These are phyloP conservation scores for Dryas alaskensis DNA, from an alignment of 306 rosid genomes.

Conservation along the genomic window DNA sequence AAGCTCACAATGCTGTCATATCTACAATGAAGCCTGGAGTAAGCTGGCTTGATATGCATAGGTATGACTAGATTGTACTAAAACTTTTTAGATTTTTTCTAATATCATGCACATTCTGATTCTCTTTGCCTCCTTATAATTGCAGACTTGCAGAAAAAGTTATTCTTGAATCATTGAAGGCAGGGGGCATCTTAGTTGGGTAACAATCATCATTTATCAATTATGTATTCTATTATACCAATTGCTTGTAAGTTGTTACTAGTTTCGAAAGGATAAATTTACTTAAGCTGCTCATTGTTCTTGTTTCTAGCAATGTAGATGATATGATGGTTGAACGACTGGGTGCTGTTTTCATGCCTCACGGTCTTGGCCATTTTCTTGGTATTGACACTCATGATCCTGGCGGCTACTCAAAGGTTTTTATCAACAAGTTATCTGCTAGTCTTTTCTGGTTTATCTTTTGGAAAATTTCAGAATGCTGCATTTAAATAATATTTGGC, in stretches of 20 bases:
- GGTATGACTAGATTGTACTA: slow-evolving; percentile 37
- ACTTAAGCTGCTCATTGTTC: slow-evolving; percentile 8
- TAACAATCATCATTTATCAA: slow-evolving; percentile 30
- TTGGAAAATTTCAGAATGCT: background rate
- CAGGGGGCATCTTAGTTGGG: slow-evolving; percentile 60
- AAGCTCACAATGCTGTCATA: slow-evolving; percentile 83
- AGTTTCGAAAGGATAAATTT: background rate
- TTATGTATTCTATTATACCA: background rate
- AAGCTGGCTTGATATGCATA: slow-evolving; percentile 83
- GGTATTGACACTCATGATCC: slow-evolving; percentile 94
- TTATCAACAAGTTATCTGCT: slow-evolving; percentile 20
- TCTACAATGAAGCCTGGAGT: slow-evolving; percentile 74
- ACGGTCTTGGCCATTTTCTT: slow-evolving; percentile 93
- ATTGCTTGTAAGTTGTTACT: slow-evolving; percentile 19
- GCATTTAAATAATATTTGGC: background rate
- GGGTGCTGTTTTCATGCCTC: slow-evolving; percentile 92
- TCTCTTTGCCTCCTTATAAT: slow-evolving; percentile 27
- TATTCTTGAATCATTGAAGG: slow-evolving; percentile 61
- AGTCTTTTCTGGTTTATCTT: slow-evolving; percentile 12
- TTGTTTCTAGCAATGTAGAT: slow-evolving; percentile 58
- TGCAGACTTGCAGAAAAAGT: slow-evolving; percentile 82
- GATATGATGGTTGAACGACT: slow-evolving; percentile 64
- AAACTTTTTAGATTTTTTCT: background rate
- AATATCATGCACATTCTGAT: slow-evolving; percentile 13
- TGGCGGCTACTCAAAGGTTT: slow-evolving; percentile 87